Conservation (phyloP, 176 grass and related monocot genomes). For the Guadua angustifolia region DNA sequence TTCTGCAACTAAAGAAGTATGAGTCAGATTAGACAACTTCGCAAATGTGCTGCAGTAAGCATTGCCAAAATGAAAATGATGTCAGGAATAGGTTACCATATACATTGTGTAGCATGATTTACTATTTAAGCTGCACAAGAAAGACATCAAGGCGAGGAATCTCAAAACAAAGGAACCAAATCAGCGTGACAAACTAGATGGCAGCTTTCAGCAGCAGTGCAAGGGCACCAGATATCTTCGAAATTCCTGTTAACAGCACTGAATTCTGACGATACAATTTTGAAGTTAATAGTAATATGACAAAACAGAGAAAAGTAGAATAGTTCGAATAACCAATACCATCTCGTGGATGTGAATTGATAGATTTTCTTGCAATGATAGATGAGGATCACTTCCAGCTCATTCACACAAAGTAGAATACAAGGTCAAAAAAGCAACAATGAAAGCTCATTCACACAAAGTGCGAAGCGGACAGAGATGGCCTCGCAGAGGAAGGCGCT, state of each 20-base stretch:
- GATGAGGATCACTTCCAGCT: constrained; percentile 88
- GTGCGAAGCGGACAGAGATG: too few relatives aligned
- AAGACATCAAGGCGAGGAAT: constrained; percentile 88
- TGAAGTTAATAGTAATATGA: constrained; percentile 14
- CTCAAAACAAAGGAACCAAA: constrained; percentile 86
- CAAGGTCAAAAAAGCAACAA: neutral
- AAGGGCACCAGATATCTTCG: constrained; percentile 84
- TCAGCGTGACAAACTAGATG: constrained; percentile 71
- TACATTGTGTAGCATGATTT: neutral
- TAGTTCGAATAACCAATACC: constrained; percentile 45
- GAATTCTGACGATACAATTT: constrained; percentile 54
- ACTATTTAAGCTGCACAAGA: constrained; percentile 6
- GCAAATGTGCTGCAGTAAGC: neutral
- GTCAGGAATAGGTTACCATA: constrained; percentile 1
- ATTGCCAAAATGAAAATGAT: neutral
- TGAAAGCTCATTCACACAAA: too few relatives aligned
- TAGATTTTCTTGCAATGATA: constrained; percentile 67
- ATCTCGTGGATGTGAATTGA: constrained; percentile 84
- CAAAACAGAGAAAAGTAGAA: neutral
- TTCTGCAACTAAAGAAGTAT: neutral
- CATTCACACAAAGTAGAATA: constrained; percentile 33
- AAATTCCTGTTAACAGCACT: constrained; percentile 70
- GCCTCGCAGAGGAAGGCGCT: too few relatives aligned
- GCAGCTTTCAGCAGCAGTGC: constrained; percentile 85
- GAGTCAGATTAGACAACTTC: neutral